Evolutionary conservation across 371 early-diverging fungal species (phyloP), one percentile per base, ranked within the genome.

Genomic region (Coemansia sp.): DNA sequence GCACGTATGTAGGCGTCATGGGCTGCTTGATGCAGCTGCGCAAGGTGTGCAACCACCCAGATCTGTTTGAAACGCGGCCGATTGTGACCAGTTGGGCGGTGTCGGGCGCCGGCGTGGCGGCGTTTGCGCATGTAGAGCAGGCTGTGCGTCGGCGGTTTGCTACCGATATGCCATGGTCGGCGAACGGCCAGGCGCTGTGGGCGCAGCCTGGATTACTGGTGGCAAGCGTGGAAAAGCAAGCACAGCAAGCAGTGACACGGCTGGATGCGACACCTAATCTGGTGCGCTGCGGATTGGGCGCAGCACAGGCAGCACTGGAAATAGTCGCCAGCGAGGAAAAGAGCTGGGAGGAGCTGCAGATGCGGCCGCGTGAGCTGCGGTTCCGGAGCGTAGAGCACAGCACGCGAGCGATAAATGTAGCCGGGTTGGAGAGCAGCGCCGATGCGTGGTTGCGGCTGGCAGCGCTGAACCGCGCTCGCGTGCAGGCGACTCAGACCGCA

Each of bases 21-120:
- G 92, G 92, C 67, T 91, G 92, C 39, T 78, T 98, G 68, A 95
- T 96, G 95, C 95, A 97, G 78, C 82, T 98, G 26, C 89, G 98
- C 50, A 97, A 97, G 75, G 94, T 95, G 12, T 98, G 98, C 71
- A 97, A 96, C 61, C 98, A 98, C 63, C 98, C 98, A 0, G 94
- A 93, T 76, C 79, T 97, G 51, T 94, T 97, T 70, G 91, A 94
- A 64, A 92, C 91, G n/a, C 83, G 92, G 30, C 93, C 93, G 2
- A 87, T 94, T 40, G 77, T 84, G 54, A 90, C 92, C 1, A 86
- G 89, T 31, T 91, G 91, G 78, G 85, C 85, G 5, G 85, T 91
- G 84, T 64, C 77, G 1, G 82, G 82, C 31, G 74, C 81, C 0
- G 77, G 81, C 0, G 75, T 80, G n/a, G 77, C 77, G 0, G 39